Conservation (phyloP, 164 flowering plant species). For the Brasenia schreberi region DNA sequence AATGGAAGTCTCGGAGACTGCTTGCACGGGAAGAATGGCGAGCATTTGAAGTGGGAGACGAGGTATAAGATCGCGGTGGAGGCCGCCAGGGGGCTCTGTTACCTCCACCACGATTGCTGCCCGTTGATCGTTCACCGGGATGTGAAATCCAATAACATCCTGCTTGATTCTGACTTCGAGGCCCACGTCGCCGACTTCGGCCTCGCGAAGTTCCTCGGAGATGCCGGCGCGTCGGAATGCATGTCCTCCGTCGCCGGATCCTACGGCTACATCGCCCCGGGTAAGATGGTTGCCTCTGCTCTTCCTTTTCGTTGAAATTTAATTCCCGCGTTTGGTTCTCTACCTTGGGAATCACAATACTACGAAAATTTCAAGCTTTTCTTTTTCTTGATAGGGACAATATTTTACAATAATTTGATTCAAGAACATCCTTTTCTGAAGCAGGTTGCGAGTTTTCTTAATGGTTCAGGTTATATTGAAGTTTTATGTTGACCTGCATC, state of each 20-base stretch:
- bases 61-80: conserved; percentile 63
- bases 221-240: conserved; percentile 69
- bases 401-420: not conserved
- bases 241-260: conserved; percentile 97
- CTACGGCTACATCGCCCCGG: conserved; percentile 97
- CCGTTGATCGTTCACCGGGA: conserved; percentile 85
- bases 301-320: not conserved
- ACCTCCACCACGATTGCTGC: conserved; percentile 87
- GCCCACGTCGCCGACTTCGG: conserved; percentile 99
- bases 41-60: conserved; percentile 66
- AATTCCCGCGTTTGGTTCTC: not conserved
- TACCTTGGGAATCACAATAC: not conserved
- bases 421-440: not conserved
- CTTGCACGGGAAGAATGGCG: conserved; percentile 70
- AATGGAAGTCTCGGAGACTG: conserved; percentile 90
- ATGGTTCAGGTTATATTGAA: not conserved
- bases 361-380: not conserved
- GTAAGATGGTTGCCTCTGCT: conserved; percentile 15
- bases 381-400: not conserved
- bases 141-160: conserved; percentile 76
- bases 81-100: conserved; percentile 81
- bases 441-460: not conserved
- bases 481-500: no score
- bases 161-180: conserved; percentile 66
- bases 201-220: conserved; percentile 76